Evolutionary conservation across 352 stramenopile species (phyloP), one percentile per base, ranked within the genome.

Genomic region (Phytophthora pistaciae): DNA sequence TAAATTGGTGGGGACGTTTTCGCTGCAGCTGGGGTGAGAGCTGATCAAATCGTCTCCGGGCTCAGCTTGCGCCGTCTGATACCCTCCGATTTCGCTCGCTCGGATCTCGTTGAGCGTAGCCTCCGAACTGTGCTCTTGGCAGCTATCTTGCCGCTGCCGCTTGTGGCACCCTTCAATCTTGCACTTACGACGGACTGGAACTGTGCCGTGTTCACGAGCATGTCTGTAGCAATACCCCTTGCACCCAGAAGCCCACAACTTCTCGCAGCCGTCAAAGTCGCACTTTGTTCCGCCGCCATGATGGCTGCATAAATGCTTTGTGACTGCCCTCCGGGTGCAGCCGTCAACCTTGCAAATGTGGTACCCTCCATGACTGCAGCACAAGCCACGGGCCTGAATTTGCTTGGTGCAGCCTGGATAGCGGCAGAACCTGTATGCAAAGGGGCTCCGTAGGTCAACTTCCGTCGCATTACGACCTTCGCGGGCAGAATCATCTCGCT

Each of bases 281-380:
- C 56, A 70, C 16, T 31, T 57, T 8, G 23, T 64, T 14, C 56
- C 64, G 7, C 64, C 64, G 18, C 55, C 56, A 14, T 65, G 55
- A 42, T 33, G 7, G 3, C 23, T 48, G 33, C 64, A 70, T 14
- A 70, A 14, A 38, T 60, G 25, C 46, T 23, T 57, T 16, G 38
- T 21, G 16, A 48, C 3, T 33, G 56, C 64, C 56, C 36, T 48
- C 21, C 33, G 33, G 10, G 14, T 44, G 38, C 56, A 70, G 36
- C 64, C 64, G 18, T 70, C 64, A 10, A 55, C 33, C 23, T 52
- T 64, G 56, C 64, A 70, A 3, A 65, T 49, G 11, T 61, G 31
- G 20, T 56, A 70, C 1, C 64, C 64, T 1, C 64, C 64, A 21
- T 70, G 64, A 55, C 13, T 10, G 13, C 20, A 62, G 21, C 64